A percentile compares a stretch with the other conserved stretches of the same genome.
phyloP scores from a whole-genome alignment of 140 eudicot species.

The Ambrosia hybrid region DNA sequence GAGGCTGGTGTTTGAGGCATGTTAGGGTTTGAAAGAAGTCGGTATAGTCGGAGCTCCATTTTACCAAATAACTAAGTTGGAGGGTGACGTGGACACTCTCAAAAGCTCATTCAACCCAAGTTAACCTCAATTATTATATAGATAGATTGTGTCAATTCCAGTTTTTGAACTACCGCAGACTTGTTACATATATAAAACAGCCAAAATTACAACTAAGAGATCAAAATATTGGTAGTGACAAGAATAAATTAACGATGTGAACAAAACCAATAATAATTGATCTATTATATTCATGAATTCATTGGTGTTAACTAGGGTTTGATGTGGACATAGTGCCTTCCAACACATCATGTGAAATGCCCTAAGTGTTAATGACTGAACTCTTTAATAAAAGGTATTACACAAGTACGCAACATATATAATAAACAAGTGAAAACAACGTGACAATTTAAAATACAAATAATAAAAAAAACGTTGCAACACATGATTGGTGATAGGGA shows the following conservation, averaged over 20 bases:
- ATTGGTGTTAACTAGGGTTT: not conserved
- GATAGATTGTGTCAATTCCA: no score
- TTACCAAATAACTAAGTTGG: no score
- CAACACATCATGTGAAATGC: not conserved
- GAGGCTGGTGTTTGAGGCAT: no score
- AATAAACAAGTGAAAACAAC: conserved; percentile 11
- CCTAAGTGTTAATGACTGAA: not conserved
- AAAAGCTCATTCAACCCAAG: no score
- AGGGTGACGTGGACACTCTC: no score
- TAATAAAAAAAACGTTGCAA: not conserved
- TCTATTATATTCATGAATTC: not conserved
- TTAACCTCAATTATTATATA: no score
- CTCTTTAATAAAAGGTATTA: not conserved
- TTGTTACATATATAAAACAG: no score
- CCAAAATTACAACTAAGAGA: no score
- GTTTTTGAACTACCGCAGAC: no score
- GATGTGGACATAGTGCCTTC: not conserved
- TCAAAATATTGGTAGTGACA: no score
- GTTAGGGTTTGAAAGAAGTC: no score
- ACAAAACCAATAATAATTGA: not conserved
- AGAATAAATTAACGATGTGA: not conserved
- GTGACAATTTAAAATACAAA: not conserved
- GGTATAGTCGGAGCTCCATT: no score
- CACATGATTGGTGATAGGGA: not conserved
- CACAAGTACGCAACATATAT: not conserved